Evolutionary conservation across 2,329 filamentous ascomycete species (phyloP).

Genomic region (Epichloe baconii): DNA sequence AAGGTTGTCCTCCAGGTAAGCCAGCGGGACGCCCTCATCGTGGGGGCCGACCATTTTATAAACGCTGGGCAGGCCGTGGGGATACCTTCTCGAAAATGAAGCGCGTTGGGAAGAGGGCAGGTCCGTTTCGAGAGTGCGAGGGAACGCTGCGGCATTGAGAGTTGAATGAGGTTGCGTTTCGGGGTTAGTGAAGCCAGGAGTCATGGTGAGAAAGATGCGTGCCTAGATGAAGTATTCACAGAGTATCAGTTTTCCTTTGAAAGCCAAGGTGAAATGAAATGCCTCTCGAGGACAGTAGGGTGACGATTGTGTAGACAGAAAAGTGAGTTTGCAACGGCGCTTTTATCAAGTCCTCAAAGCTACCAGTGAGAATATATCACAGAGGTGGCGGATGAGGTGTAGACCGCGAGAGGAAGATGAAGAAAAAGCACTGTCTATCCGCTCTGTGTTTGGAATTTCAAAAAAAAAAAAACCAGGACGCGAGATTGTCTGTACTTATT

Average conservation of each 20-base stretch:
- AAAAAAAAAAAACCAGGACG: background rate
- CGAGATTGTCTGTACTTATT: background rate
- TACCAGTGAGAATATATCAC: background rate
- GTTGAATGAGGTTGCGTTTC: background rate
- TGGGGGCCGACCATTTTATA: slow-evolving; percentile 22
- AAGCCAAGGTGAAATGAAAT: background rate
- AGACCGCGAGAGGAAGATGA: background rate
- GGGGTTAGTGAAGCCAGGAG: background rate
- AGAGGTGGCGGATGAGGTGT: background rate
- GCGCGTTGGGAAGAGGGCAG: slow-evolving; percentile 13
- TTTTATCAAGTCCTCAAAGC: background rate
- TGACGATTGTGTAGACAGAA: too few species aligned
- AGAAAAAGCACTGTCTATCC: background rate
- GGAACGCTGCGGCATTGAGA: slow-evolving; percentile 7
- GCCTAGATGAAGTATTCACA: background rate
- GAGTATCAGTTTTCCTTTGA: background rate
- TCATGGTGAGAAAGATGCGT: background rate
- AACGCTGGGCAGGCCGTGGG: slow-evolving; percentile 20
- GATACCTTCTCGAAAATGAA: slow-evolving; percentile 20
- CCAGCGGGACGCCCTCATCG: slow-evolving; percentile 12
- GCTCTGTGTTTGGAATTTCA: too few species aligned
- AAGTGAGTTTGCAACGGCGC: background rate
- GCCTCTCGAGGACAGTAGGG: too few species aligned
- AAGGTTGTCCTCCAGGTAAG: slow-evolving; percentile 24
- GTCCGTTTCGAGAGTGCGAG: slow-evolving; percentile 12